Evolutionary conservation across 768 basidiomycete species (phyloP).

Genomic region (Tricholoma terreum): DNA sequence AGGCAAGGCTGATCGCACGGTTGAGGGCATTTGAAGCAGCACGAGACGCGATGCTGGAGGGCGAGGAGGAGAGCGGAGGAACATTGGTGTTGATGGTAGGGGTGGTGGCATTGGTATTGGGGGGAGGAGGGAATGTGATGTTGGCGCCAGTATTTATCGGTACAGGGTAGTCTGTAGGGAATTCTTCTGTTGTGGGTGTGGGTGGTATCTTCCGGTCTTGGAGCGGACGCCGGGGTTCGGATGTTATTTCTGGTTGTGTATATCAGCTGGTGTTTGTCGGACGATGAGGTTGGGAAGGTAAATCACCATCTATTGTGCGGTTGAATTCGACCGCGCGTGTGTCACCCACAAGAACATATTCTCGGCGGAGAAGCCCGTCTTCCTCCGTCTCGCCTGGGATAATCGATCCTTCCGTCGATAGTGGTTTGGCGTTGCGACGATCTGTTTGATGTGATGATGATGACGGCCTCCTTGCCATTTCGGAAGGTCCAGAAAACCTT

Average conservation of each 20-base stretch:
- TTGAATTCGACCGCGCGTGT: conserved; percentile 89
- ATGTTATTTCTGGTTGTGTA: conserved; percentile 55
- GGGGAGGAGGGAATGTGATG: conserved; percentile 71
- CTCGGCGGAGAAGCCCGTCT: conserved; percentile 73
- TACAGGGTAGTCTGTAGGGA: conserved; percentile 34
- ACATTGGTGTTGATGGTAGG: conserved; percentile 32
- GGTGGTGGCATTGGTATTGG: conserved; percentile 38
- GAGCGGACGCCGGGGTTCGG: conserved; percentile 55
- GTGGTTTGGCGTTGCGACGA: conserved; percentile 27
- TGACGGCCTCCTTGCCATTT: conserved; percentile 20
- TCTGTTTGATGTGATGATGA: conserved; percentile 10
- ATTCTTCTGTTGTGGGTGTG: conserved; percentile 48
- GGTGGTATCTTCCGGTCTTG: conserved; percentile 52
- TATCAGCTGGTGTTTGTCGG: background rate
- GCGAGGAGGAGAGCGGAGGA: conserved; percentile 64
- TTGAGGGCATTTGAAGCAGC: conserved; percentile 72
- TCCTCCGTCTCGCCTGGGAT: conserved; percentile 86
- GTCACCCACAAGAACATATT: conserved; percentile 95
- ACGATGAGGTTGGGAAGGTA: background rate
- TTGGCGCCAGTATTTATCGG: conserved; percentile 22
- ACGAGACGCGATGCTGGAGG: conserved; percentile 56
- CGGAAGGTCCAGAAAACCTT: conserved; percentile 18
- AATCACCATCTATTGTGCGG: conserved; percentile 83
- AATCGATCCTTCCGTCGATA: conserved; percentile 57
- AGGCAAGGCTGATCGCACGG: conserved; percentile 75